A percentile compares a stretch with the other conserved stretches of the same genome.
phyloP scores from a whole-genome alignment of 108 stramenopile species.

The Cyclotella kingstonii region DNA sequence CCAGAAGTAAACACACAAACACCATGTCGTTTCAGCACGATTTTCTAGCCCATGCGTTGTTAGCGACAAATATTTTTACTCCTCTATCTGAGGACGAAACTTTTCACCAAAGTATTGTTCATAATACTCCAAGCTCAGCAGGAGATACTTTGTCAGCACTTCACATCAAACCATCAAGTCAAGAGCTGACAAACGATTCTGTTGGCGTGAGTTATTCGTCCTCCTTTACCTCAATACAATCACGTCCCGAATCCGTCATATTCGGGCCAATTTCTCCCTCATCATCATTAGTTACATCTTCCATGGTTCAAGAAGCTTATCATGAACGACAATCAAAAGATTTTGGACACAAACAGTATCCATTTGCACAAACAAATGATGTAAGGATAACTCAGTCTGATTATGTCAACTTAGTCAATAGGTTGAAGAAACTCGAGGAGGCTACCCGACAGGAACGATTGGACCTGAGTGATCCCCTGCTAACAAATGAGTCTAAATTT shows the following conservation, averaged over 20 bases:
- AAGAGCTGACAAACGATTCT: conserved; percentile 14
- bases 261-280: conserved; percentile 4
- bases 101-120: not conserved
- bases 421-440: too few relatives aligned
- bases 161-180: not conserved
- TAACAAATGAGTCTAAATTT: too few relatives aligned
- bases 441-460: too few relatives aligned
- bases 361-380: too few relatives aligned
- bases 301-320: not conserved
- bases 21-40: not conserved
- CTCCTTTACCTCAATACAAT: not conserved
- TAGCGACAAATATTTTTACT: conserved; percentile 22
- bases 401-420: too few relatives aligned
- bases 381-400: too few relatives aligned
- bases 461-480: too few relatives aligned
- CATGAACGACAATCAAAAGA: not conserved
- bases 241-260: conserved; percentile 4
- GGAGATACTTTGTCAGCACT: conserved; percentile 3
- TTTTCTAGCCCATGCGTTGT: conserved; percentile 16
- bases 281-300: conserved; percentile 5
- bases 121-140: not conserved
- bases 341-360: conserved; percentile 1
- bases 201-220: conserved; percentile 14
- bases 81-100: not conserved
- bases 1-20: conserved; percentile 3